Evolutionary conservation across 345 rosid species (phyloP).

Genomic region (Lepidium didymum): DNA sequence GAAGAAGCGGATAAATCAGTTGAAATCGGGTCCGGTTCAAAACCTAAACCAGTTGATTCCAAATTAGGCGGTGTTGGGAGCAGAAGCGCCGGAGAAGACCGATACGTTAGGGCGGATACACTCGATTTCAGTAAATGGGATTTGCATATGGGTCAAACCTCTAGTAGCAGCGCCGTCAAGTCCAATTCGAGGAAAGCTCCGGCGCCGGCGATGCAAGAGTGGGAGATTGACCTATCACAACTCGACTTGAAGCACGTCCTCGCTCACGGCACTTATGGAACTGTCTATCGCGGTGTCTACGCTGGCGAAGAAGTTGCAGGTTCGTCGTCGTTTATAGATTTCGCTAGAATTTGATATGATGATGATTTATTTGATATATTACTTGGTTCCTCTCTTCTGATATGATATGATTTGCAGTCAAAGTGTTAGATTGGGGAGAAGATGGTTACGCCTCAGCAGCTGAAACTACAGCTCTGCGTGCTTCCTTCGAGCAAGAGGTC

Average conservation of each 20-base stretch:
- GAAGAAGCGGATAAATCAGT: neutral
- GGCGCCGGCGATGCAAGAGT: slow-evolving; percentile 50
- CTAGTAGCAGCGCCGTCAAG: slow-evolving; percentile 41
- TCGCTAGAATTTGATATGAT: neutral
- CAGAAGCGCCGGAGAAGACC: slow-evolving; percentile 47
- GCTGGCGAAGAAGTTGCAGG: slow-evolving; percentile 79
- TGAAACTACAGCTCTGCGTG: slow-evolving; percentile 51
- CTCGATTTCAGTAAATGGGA: slow-evolving; percentile 84
- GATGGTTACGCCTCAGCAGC: slow-evolving; percentile 55
- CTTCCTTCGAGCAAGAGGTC: slow-evolving; percentile 78
- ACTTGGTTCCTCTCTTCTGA: too few species aligned
- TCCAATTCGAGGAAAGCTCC: slow-evolving; percentile 35
- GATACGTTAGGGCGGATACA: slow-evolving; percentile 57
- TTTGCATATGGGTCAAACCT: slow-evolving; percentile 68
- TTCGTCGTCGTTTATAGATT: neutral
- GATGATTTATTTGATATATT: too few species aligned
- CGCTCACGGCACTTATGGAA: slow-evolving; percentile 72
- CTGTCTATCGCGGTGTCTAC: slow-evolving; percentile 65
- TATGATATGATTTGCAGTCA: slow-evolving; percentile 44
- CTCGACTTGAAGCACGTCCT: slow-evolving; percentile 58
- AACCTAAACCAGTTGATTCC: neutral
- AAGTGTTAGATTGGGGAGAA: slow-evolving; percentile 80
- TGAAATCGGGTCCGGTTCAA: slow-evolving; percentile 2
- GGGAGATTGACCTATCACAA: slow-evolving; percentile 74
- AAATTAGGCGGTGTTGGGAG: slow-evolving; percentile 34